These are phyloP conservation scores for Globisporangium rhizosaccharum DNA, from an alignment of 352 stramenopile genomes.

Conservation along the genomic window DNA sequence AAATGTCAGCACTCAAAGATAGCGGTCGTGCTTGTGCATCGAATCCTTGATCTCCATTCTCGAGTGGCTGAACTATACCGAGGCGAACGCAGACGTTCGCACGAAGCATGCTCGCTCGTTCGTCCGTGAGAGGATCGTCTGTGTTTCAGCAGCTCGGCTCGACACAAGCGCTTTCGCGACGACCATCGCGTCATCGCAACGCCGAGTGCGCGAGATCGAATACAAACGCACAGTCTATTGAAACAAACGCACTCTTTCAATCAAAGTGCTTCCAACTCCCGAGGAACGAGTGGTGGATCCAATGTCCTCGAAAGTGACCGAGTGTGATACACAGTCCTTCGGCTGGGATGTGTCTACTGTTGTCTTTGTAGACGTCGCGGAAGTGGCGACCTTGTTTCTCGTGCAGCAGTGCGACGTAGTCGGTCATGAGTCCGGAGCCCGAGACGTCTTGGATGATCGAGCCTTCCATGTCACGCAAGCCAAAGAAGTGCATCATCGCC, in stretches of 20 bases:
- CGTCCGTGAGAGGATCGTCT: too few relatives aligned
- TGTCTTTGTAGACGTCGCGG: constrained; percentile 1
- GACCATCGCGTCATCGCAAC: too few relatives aligned
- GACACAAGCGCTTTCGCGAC: too few relatives aligned
- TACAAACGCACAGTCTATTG: neutral
- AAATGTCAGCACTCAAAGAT: too few relatives aligned
- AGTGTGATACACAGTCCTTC: constrained; percentile 9
- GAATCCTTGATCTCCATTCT: too few relatives aligned
- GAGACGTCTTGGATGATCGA: constrained; percentile 12
- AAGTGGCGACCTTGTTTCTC: constrained; percentile 8
- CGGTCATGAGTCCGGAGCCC: constrained; percentile 14
- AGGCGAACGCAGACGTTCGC: too few relatives aligned
- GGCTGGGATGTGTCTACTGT: neutral
- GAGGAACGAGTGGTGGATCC: constrained; percentile 8
- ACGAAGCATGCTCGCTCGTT: too few relatives aligned
- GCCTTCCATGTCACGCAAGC: constrained; percentile 9
- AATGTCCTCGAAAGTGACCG: neutral
- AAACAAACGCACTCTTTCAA: neutral
- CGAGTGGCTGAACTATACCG: too few relatives aligned
- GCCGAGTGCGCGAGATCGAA: too few relatives aligned
- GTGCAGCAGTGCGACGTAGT: constrained; percentile 18
- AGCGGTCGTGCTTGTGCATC: too few relatives aligned
- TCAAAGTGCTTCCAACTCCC: constrained; percentile 5
- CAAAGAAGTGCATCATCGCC: constrained; percentile 15
- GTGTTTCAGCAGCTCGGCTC: too few relatives aligned